Evolutionary conservation across 768 basidiomycete species (phyloP), one percentile per base, ranked within the genome.

Genomic region (Russula ochroleuca): DNA sequence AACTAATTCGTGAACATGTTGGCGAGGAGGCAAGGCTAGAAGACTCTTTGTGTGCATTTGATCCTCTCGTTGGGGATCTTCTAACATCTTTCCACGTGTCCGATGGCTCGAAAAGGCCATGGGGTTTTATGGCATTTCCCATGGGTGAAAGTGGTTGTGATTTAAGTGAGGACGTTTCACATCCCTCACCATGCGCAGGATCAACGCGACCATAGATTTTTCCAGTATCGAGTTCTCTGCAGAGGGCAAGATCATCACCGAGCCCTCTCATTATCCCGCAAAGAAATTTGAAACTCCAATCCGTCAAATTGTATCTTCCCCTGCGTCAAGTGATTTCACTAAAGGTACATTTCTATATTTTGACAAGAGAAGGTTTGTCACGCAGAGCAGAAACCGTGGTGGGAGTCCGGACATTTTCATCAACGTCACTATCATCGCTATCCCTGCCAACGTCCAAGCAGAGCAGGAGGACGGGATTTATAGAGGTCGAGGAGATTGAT

Each of bases 271-370:
- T 2, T 73, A 66, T 5, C 76, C 84, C 5, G 70, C 76, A 7
- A 74, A 75, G 63, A 73, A 74, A 2, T 90, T 89, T 64, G 73
- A 80, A 21, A 89, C 88, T 2, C 88, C 90, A 14, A 88, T 92
- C 57, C 78, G 79, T 57, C 90, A 92, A 67, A 75, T 91, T 52
- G 72, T 74, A 17, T 59, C 66, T 17, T 69, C 62, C 25, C 31
- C 51, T 1, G 19, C 35, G 28, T 57, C 64, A 19, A 48, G 33
- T 28, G 38, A 52, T 37, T 37, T 47, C 17, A 33, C 10, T 40
- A 45, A 33, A 53, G 56, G 59, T 67, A 53, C 40, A 31, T 51
- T 15, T 10, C 13, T 8, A n/a, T 21, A 7, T 28, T 25, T 53
- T 68, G 40, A 63, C 73, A 19, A 19, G 31, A 38, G 35, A 41